Evolutionary conservation across 139 green algal genomes (phyloP).

Genomic region (Tetraselmis chui): DNA sequence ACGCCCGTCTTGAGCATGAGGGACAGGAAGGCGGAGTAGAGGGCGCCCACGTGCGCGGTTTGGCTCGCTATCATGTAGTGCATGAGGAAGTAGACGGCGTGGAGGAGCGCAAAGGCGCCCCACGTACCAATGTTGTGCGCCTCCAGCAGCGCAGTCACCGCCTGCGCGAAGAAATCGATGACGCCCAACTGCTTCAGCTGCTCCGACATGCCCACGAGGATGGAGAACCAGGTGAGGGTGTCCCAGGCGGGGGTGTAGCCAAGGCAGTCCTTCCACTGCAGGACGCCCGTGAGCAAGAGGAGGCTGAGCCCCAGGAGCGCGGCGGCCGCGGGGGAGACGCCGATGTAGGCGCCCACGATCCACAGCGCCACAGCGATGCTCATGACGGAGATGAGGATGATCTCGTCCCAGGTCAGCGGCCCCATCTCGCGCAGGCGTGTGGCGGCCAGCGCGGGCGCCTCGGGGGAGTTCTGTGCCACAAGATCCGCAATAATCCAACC

Average conservation of each 20-base stretch:
- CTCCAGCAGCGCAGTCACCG: background rate
- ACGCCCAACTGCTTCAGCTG: slow-evolving; percentile 5
- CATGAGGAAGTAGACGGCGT: slow-evolving; percentile 9
- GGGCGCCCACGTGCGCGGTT: slow-evolving; percentile 90
- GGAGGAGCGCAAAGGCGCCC: background rate
- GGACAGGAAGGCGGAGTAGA: slow-evolving; percentile 90
- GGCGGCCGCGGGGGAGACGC: slow-evolving; percentile 71
- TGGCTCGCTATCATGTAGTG: slow-evolving; percentile 96
- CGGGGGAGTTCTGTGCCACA: slow-evolving; percentile 65
- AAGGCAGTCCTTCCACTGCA: slow-evolving; percentile 89
- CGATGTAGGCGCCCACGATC: slow-evolving; percentile 65
- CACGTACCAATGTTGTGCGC: background rate
- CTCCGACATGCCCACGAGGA: slow-evolving; percentile 1
- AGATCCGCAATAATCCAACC: no score
- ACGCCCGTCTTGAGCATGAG: slow-evolving; percentile 86
- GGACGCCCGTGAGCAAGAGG: slow-evolving; percentile 79
- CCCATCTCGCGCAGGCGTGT: slow-evolving; percentile 73
- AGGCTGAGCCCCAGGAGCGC: slow-evolving; percentile 88
- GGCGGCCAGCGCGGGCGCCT: slow-evolving; percentile 64
- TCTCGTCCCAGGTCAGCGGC: slow-evolving; percentile 74
- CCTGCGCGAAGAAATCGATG: background rate
- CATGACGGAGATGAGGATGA: slow-evolving; percentile 86
- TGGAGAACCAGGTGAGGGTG: slow-evolving; percentile 83
- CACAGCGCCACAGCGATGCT: slow-evolving; percentile 78
- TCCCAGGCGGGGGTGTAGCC: slow-evolving; percentile 92